These are phyloP conservation scores for Plasmodium gallinaceum DNA, from an alignment of 169 alveolate species.

Conservation along the genomic window DNA sequence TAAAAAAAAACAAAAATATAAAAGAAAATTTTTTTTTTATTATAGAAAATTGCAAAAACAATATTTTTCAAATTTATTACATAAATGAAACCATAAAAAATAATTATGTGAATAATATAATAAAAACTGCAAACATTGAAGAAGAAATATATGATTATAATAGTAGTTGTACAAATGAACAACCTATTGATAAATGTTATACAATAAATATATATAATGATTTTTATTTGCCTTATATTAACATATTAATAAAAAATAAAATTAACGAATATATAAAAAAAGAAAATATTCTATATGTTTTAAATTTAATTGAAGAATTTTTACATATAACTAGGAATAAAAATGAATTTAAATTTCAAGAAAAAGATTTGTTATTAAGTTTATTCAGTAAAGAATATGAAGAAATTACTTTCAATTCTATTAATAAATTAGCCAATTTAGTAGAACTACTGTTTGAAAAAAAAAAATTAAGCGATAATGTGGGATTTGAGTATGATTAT, in stretches of 20 bases:
- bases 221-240: constrained; percentile 50
- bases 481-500: constrained; percentile 21
- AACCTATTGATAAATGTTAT: not conserved
- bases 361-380: constrained; percentile 46
- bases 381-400: constrained; percentile 58
- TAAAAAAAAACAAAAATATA: constrained; percentile 27
- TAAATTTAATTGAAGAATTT: constrained; percentile 69
- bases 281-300: constrained; percentile 49
- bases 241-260: constrained; percentile 46
- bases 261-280: constrained; percentile 38
- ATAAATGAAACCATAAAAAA: constrained; percentile 31
- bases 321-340: constrained; percentile 28
- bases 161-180: not conserved
- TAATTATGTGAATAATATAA: not conserved
- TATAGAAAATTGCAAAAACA: constrained; percentile 50
- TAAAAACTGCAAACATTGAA: not conserved
- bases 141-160: constrained; percentile 2
- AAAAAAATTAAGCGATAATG: constrained; percentile 10
- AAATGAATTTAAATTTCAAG: constrained; percentile 17
- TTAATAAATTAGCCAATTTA: constrained; percentile 47
- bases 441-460: constrained; percentile 56
- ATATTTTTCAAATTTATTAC: constrained; percentile 41
- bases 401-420: constrained; percentile 69
- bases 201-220: constrained; percentile 39
- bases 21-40: constrained; percentile 22